These are phyloP conservation scores for Sporothrix mexicana DNA, from an alignment of 2,329 filamentous ascomycete genomes.

Conservation along the genomic window DNA sequence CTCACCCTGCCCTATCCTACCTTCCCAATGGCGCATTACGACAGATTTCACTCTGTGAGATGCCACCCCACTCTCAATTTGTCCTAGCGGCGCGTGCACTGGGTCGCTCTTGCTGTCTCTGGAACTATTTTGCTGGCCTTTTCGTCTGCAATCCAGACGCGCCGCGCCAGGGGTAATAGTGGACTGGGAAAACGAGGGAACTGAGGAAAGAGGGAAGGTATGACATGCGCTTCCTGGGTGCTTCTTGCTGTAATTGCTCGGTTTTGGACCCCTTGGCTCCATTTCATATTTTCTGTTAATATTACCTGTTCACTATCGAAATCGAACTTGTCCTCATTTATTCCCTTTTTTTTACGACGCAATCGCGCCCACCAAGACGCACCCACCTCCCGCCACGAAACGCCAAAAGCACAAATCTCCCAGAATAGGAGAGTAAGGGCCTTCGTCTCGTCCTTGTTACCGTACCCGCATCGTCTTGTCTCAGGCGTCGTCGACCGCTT, in stretches of 20 bases:
- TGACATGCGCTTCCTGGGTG: too few relatives aligned
- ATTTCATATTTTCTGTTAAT: conserved; percentile 29
- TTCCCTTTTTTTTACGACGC: neutral
- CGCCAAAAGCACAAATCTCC: conserved; percentile 17
- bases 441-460: neutral
- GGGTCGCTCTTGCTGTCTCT: neutral
- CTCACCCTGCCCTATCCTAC: conserved; percentile 4
- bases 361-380: conserved; percentile 3
- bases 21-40: neutral
- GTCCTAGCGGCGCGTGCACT: conserved; percentile 31
- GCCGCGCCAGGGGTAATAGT: conserved; percentile 27
- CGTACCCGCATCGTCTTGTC: neutral
- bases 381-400: conserved; percentile 6
- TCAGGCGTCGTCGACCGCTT: conserved; percentile 1
- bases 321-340: conserved; percentile 32
- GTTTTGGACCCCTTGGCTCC: neutral
- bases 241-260: neutral
- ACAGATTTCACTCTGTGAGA: neutral
- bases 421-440: conserved; percentile 21
- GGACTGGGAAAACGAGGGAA: neutral
- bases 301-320: conserved; percentile 24
- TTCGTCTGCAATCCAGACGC: neutral
- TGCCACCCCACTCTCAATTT: conserved; percentile 1
- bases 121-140: neutral
- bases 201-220: neutral